These are phyloP conservation scores for Colletotrichum sp. DNA, from an alignment of 2,329 filamentous ascomycete genomes.

Conservation along the genomic window DNA sequence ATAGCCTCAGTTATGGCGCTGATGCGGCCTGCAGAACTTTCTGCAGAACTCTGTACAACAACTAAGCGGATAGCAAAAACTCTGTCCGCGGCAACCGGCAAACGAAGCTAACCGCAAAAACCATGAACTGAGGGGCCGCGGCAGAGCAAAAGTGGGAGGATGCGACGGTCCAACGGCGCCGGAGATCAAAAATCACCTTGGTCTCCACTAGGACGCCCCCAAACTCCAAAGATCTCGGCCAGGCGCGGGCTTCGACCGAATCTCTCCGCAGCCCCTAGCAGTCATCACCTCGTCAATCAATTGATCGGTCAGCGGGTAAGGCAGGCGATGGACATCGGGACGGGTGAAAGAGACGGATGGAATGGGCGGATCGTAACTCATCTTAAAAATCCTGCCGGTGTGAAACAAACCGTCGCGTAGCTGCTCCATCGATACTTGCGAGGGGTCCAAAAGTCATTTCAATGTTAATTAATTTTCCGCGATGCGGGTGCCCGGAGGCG, in stretches of 20 bases:
- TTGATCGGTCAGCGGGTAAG: not conserved
- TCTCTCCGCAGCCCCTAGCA: not conserved
- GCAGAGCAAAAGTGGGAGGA: not conserved
- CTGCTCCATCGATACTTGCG: not conserved
- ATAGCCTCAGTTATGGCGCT: not conserved
- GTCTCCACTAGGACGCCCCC: not conserved
- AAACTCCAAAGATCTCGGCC: not conserved
- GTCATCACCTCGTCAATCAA: not conserved
- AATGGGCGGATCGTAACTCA: constrained; percentile 9
- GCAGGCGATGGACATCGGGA: not conserved
- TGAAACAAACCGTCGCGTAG: constrained; percentile 16
- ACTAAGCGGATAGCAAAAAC: not conserved
- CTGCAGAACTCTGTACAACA: not conserved
- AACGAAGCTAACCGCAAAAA: not conserved
- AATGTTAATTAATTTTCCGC: constrained; percentile 9
- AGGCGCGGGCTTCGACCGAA: constrained; percentile 8
- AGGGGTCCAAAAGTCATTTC: constrained; percentile 11
- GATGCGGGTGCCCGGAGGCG: not conserved
- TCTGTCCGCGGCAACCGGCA: not conserved
- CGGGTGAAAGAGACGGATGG: not conserved
- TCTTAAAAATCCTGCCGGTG: constrained; percentile 17
- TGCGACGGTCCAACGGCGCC: not conserved
- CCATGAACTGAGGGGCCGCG: not conserved
- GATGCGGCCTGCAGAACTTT: not conserved
- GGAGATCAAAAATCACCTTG: not conserved